Conservation (phyloP, 495 filamentous ascomycete species). For the Penicillium maclennaniae region DNA sequence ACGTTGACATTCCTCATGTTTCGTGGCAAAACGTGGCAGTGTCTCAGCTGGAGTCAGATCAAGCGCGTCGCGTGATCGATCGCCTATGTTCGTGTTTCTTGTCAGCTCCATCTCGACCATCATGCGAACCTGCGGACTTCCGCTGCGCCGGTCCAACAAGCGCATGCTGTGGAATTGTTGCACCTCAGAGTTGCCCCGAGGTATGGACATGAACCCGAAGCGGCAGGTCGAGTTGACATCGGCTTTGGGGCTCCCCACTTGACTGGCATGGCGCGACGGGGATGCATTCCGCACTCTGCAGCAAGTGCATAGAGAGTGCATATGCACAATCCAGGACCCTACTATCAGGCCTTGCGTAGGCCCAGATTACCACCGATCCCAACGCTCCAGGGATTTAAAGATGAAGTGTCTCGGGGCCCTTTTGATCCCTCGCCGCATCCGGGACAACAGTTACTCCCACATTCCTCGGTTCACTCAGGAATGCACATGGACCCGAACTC, state of each 20-base stretch:
- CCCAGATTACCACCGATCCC: not conserved
- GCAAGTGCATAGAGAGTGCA: no score
- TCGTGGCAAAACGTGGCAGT: constrained; percentile 1
- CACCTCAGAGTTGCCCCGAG: not conserved
- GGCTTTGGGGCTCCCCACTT: not conserved
- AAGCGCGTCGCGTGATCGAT: not conserved
- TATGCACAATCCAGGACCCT: not conserved
- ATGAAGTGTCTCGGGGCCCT: not conserved
- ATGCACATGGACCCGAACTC: constrained; percentile 9
- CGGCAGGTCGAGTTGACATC: not conserved
- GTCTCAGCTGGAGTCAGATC: not conserved
- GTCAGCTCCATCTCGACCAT: not conserved
- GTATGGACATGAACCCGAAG: not conserved
- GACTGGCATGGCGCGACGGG: not conserved
- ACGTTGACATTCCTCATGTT: not conserved
- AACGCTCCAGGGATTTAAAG: not conserved
- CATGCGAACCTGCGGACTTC: not conserved
- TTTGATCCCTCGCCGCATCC: no score
- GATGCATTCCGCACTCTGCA: not conserved
- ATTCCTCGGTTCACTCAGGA: constrained; percentile 13
- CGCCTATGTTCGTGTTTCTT: not conserved
- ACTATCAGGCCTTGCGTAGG: not conserved
- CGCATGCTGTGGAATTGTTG: not conserved
- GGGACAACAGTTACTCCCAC: not conserved
- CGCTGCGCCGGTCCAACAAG: no score